Conservation (phyloP, 1,284 basidiomycete species). For the Ustilago trichophora region DNA sequence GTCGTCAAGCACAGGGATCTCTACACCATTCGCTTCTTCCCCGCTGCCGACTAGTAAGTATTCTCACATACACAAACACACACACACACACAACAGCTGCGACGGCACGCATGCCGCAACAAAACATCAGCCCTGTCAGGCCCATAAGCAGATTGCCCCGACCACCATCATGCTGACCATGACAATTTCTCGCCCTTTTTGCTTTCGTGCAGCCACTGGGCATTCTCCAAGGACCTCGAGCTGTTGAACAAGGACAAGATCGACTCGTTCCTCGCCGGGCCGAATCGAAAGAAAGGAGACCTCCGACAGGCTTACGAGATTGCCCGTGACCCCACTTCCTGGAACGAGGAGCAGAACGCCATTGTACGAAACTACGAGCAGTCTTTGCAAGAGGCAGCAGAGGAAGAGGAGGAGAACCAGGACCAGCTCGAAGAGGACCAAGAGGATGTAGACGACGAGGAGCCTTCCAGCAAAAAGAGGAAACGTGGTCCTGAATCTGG, state of each 20-base stretch:
- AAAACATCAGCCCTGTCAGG: too few species aligned
- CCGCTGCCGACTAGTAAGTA: constrained; percentile 87
- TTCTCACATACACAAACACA: neutral
- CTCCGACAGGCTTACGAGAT: constrained; percentile 82
- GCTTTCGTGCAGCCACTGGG: constrained; percentile 77
- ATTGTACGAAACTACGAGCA: constrained; percentile 48
- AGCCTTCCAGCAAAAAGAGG: constrained; percentile 66
- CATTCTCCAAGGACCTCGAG: constrained; percentile 81
- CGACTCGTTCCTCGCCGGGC: constrained; percentile 80
- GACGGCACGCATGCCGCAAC: too few species aligned
- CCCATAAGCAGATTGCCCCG: too few species aligned
- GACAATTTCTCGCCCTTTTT: too few species aligned
- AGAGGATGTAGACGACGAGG: constrained; percentile 76
- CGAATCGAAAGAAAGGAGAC: constrained; percentile 77
- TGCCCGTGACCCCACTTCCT: constrained; percentile 79
- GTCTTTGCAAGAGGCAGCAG: constrained; percentile 72
- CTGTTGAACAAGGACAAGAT: constrained; percentile 82
- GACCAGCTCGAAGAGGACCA: constrained; percentile 71
- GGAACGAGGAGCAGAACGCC: constrained; percentile 56
- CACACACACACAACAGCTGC: too few species aligned
- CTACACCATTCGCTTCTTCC: constrained; percentile 87
- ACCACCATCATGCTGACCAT: too few species aligned
- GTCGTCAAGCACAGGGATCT: constrained; percentile 75
- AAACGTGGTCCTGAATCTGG: constrained; percentile 30
- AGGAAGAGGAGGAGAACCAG: constrained; percentile 70